Percentiles rank a stretch among this genome's conserved stretches.
Conservation (phyloP, 805 yeast species). For the Brettanomyces sp. region DNA sequence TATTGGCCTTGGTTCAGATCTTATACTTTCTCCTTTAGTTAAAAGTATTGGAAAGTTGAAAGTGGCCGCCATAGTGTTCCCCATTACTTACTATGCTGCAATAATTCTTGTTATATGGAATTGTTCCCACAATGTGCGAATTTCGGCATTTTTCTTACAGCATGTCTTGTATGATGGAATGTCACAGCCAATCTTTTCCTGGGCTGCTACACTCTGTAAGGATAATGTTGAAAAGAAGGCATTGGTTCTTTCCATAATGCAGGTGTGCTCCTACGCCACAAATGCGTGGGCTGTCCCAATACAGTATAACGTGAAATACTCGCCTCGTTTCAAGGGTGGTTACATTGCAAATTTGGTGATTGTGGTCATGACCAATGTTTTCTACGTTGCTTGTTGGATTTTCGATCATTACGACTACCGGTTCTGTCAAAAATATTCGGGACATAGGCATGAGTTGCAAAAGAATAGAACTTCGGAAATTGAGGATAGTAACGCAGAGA, state of each 20-base stretch:
- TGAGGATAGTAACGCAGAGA: no score
- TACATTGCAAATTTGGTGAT: constrained; percentile 10
- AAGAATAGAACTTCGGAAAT: no score
- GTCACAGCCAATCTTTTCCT: constrained; percentile 12
- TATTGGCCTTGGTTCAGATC: constrained; percentile 12
- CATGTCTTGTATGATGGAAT: constrained; percentile 8
- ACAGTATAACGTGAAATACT: constrained; percentile 8
- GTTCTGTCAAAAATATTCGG: constrained; percentile 9
- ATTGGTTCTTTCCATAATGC: constrained; percentile 9
- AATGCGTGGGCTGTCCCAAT: constrained; percentile 16
- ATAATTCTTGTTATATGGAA: constrained; percentile 9
- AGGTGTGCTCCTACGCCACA: constrained; percentile 10
- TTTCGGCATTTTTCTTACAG: constrained; percentile 37
- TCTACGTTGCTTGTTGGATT: constrained; percentile 7
- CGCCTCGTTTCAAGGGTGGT: constrained; percentile 11
- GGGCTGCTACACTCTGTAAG: constrained; percentile 13
- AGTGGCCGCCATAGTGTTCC: constrained; percentile 2
- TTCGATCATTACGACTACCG: constrained; percentile 11
- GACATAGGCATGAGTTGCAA: constrained; percentile 8
- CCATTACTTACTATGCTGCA: constrained; percentile 6
- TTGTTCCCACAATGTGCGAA: constrained; percentile 4
- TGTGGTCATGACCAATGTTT: constrained; percentile 5
- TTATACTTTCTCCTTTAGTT: constrained; percentile 29
- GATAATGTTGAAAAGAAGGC: constrained; percentile 17
- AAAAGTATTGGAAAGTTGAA: constrained; percentile 24